These are phyloP conservation scores for Obba rivulosa DNA, from an alignment of 768 basidiomycete species.

Conservation along the genomic window DNA sequence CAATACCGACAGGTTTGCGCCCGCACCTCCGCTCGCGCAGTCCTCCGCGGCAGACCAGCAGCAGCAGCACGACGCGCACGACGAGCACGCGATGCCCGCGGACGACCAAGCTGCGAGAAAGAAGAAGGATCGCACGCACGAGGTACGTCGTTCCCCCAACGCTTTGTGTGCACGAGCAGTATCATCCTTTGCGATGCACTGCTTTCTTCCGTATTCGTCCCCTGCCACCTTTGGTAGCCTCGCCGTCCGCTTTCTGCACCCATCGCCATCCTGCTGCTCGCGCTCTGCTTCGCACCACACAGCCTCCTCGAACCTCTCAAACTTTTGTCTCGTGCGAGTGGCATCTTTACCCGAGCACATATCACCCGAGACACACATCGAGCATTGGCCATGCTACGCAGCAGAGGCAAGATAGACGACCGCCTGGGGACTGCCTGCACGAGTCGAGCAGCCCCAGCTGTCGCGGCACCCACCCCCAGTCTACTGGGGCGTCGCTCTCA, in stretches of 20 bases:
- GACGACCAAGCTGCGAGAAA: conserved; percentile 34
- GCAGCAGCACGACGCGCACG: conserved; percentile 3
- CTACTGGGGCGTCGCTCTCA: too few relatives aligned
- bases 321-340: too few relatives aligned
- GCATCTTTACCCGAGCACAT: too few relatives aligned
- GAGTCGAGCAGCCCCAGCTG: too few relatives aligned
- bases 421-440: too few relatives aligned
- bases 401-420: too few relatives aligned
- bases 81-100: conserved; percentile 9
- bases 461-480: too few relatives aligned
- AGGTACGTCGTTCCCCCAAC: conserved; percentile 30
- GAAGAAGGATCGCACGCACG: conserved; percentile 43
- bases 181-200: background rate
- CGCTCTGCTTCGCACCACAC: too few relatives aligned
- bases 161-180: background rate
- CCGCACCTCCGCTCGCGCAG: background rate
- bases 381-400: too few relatives aligned
- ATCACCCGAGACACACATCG: too few relatives aligned
- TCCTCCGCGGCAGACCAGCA: background rate
- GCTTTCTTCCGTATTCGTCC: background rate
- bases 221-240: background rate
- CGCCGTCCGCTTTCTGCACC: background rate
- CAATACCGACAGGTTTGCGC: conserved; percentile 8
- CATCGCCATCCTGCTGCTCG: too few relatives aligned
- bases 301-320: too few relatives aligned